A percentile compares a stretch with the other conserved stretches of the same genome.
phyloP scores from a whole-genome alignment of 495 filamentous ascomycete genomes.

The Aspergillus nanangensis region DNA sequence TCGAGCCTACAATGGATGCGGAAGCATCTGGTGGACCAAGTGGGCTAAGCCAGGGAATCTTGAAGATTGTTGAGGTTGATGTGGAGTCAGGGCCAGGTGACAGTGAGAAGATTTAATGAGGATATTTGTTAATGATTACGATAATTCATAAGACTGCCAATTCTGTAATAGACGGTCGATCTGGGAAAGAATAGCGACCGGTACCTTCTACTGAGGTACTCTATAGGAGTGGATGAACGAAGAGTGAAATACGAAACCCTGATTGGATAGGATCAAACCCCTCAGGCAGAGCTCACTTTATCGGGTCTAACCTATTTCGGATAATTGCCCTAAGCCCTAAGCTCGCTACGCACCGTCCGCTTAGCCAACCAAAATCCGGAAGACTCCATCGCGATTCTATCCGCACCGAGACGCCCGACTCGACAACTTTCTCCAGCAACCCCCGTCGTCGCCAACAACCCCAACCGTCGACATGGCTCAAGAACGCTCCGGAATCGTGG shows the following conservation, averaged over 20 bases:
- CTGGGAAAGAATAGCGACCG: too few relatives aligned
- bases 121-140: too few relatives aligned
- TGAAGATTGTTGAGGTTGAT: conserved; percentile 24
- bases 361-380: conserved; percentile 31
- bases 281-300: too few relatives aligned
- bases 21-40: conserved; percentile 2
- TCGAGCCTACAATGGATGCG: not conserved
- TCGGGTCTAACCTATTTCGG: too few relatives aligned
- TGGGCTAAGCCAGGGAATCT: conserved; percentile 12
- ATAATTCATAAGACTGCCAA: too few relatives aligned
- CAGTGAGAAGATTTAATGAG: not conserved
- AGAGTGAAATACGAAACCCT: not conserved
- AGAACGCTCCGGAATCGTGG: conserved; percentile 70
- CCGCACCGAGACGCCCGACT: conserved; percentile 29
- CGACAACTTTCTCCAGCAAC: conserved; percentile 37
- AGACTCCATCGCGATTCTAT: conserved; percentile 30
- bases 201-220: too few relatives aligned
- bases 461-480: conserved; percentile 52
- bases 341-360: conserved; percentile 21
- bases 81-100: conserved; percentile 15
- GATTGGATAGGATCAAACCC: conserved; percentile 1
- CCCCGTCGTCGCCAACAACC: conserved; percentile 37
- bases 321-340: conserved; percentile 25
- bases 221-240: not conserved
- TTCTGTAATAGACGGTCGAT: too few relatives aligned